phyloP scores from a whole-genome alignment of 2,329 filamentous ascomycete genomes.

The Neodidymelliopsis sp. region DNA sequence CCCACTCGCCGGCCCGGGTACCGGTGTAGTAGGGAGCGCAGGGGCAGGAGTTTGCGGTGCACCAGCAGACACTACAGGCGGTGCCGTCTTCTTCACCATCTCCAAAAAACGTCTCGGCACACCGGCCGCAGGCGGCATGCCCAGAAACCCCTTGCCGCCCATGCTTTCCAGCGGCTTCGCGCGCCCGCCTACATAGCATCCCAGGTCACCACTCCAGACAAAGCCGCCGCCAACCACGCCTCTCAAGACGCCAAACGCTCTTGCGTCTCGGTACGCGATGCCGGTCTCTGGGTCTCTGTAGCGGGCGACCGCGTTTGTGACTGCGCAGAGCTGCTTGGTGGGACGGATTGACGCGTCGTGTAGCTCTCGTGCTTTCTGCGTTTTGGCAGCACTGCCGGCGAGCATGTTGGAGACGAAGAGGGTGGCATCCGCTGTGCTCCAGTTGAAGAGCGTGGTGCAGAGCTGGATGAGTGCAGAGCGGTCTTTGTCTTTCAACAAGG shows the following conservation, averaged over 20 bases:
- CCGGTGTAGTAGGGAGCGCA: too few relatives aligned
- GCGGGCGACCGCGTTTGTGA: slow-evolving; percentile 80
- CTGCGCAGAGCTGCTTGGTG: slow-evolving; percentile 67
- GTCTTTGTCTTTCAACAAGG: slow-evolving; percentile 44
- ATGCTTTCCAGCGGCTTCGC: slow-evolving; percentile 40
- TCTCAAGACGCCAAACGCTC: slow-evolving; percentile 84
- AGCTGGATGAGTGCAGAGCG: slow-evolving; percentile 64
- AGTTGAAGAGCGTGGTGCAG: slow-evolving; percentile 52
- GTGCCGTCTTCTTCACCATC: slow-evolving; percentile 31
- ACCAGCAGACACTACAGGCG: too few relatives aligned
- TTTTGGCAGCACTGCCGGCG: slow-evolving; percentile 52
- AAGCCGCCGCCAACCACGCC: slow-evolving; percentile 76
- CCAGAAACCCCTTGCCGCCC: slow-evolving; percentile 47
- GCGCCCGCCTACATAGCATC: slow-evolving; percentile 78
- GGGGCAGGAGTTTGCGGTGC: too few relatives aligned
- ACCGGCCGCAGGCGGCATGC: slow-evolving; percentile 70
- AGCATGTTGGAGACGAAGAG: slow-evolving; percentile 50
- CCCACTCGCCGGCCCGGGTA: too few relatives aligned
- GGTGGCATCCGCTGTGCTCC: slow-evolving; percentile 39
- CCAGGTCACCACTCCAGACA: slow-evolving; percentile 81
- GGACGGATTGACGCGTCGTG: slow-evolving; percentile 38
- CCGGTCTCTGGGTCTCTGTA: slow-evolving; percentile 88
- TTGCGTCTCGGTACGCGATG: slow-evolving; percentile 78
- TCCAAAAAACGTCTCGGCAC: slow-evolving; percentile 78
- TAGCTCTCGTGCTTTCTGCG: slow-evolving; percentile 49